A percentile compares a stretch with the other conserved stretches of the same genome.
Evolutionary conservation across 2,329 filamentous ascomycete species (phyloP).

Genomic region (Dothistroma pini): DNA sequence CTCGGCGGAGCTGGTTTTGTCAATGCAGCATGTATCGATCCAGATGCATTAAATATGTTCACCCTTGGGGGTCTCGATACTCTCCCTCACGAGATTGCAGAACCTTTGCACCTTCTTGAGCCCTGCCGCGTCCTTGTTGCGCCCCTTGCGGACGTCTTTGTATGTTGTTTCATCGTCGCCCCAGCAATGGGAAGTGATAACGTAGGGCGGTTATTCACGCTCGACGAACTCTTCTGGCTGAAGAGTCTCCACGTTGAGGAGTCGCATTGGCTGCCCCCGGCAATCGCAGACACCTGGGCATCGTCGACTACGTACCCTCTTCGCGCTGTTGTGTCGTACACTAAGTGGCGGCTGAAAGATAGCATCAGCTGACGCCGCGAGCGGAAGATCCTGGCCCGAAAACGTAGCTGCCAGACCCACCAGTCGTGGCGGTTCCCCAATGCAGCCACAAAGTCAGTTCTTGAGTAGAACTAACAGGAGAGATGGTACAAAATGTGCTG

Average conservation of each 20-base stretch:
- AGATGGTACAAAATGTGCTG: background rate
- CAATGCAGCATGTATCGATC: slow-evolving; percentile 20
- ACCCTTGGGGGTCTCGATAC: background rate
- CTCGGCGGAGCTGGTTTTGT: slow-evolving; percentile 15
- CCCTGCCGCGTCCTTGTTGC: background rate
- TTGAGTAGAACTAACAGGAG: background rate
- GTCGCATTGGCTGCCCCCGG: slow-evolving; percentile 3
- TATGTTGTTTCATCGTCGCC: background rate
- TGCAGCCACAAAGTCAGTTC: background rate
- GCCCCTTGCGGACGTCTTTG: slow-evolving; percentile 3
- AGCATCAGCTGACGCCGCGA: background rate
- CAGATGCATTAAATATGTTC: slow-evolving; percentile 6
- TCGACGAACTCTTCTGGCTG: slow-evolving; percentile 5
- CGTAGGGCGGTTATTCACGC: slow-evolving; percentile 1
- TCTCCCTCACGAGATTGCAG: background rate
- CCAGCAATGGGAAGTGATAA: slow-evolving; percentile 11
- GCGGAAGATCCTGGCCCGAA: background rate
- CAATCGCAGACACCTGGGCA: background rate
- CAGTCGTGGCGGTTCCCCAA: background rate
- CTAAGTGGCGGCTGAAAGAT: background rate
- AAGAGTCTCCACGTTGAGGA: slow-evolving; percentile 12
- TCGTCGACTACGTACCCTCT: background rate
- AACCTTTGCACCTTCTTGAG: slow-evolving; percentile 6
- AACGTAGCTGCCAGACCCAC: background rate
- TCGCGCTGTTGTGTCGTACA: background rate